Base-by-base conservation (phyloP, 495 filamentous ascomycete species). In the Barbatosphaeria neglecta region DNA sequence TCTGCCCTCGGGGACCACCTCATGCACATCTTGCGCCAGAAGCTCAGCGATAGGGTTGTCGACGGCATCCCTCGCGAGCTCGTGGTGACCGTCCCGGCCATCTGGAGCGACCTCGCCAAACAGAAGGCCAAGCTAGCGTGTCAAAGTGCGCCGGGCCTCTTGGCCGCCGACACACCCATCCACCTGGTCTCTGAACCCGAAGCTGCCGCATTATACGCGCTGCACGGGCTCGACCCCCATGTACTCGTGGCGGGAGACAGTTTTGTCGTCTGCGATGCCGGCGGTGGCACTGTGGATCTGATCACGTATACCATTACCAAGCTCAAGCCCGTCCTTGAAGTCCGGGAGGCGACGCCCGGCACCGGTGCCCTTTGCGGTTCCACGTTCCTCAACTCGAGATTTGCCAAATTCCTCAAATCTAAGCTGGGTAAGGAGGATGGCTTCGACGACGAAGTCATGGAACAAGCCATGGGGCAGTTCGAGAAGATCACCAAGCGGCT, bases 241-340 rank as follows among this genome's bases (percentile, higher is more conserved):
- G 57, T 44, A 22, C 66, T 69, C 20, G 60, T 61, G 35, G 45
- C 69, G 28, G 71, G 62, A 2, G 71, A 81, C 31, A 76, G 66
- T 13, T 73, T 82, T 37, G 63, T 81, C 20, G 48, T 81, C 2
- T 73, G 73, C 46, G 78, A 81, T 58, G 76, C 75, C 0, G 75
- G 76, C 22, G 78, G 76, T 1, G 78, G 75, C 6, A 81, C 76
- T 0, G 76, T 81, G 0, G 77, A 81, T 45, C 54, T 78, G 8
- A 77, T 80, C 15, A 63, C 64, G 1, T 69, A 80, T 62, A 72
- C 72, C 45, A 70, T 83, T 44, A 69, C 69, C 15, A 57, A 63
- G 16, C 56, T 73, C 3, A 57, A 65, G 18, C 74, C 74, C 20
- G 41, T 63, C n/a, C 60, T 77, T 1, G 56, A 68, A 47, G 61